Evolutionary conservation across 257 asterid species (phyloP), one percentile per base, ranked within the genome.

Genomic region (Mitragyna speciosa): DNA sequence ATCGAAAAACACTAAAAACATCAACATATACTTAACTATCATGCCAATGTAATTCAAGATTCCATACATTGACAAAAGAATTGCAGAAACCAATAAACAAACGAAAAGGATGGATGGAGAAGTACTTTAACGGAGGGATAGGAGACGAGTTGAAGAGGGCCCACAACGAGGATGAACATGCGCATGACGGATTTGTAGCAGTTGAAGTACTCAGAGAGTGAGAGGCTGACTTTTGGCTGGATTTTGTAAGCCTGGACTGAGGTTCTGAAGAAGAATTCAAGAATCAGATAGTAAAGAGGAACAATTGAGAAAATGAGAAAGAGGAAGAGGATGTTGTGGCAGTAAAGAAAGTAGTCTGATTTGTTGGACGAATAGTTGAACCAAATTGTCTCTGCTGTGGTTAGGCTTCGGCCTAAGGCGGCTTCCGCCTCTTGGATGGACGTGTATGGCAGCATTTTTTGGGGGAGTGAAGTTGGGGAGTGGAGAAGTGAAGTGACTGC

Each of bases 171-270:
- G 81, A 92, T 79, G 87, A 95, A 95, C 92, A 84, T 89, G 80
- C 95, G 92, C 98, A 95, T 93, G 65, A 95, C 99, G 9, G 96
- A 86, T 83, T 89, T 90, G 87, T 93, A 95, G 85, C 99, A 95
- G 61, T 74, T 73, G 80, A 93, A 76, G 16, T 85, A 67, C 20
- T 95, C 98, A 15, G 93, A 83, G 12, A 88, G 72, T 2, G 97
- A 78, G 79, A 92, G 92, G 28, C 81, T 87, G 70, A 92, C 97
- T 58, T 92, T 95, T 66, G 98, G 97, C 67, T 95, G 99, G 45
- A 95, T 91, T 82, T 95, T 95, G 85, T 83, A 92, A 19, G 88
- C 77, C 33, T 49, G 66, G 54, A 93, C 75, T 2, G 87, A 81
- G 7, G 83, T 85, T 26, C 67, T 52, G 77, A 87, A 86, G 77